Evolutionary conservation across 106 monocot species (phyloP).

Genomic region (Platanthera guangdongensis): DNA sequence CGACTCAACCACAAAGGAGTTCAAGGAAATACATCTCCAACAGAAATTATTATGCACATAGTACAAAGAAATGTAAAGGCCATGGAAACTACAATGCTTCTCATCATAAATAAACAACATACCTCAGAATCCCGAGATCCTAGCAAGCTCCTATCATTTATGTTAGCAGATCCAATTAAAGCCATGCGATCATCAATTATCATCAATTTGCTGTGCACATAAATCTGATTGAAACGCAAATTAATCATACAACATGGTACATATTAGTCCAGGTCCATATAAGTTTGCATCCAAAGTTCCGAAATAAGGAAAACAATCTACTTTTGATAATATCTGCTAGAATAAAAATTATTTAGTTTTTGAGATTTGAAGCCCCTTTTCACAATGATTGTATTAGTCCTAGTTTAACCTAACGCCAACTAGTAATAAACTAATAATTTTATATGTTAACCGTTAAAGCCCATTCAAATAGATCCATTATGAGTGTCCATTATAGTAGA

Average conservation of each 20-base stretch:
- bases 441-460: too few relatives aligned
- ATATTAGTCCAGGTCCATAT: background rate
- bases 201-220: slow-evolving; percentile 99
- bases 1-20: background rate
- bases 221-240: slow-evolving; percentile 43
- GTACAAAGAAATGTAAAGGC: background rate
- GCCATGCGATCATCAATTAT: slow-evolving; percentile 83
- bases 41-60: background rate
- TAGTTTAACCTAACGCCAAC: too few relatives aligned
- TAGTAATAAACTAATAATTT: too few relatives aligned
- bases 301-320: background rate
- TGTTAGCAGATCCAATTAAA: slow-evolving; percentile 94
- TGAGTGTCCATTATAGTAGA: too few relatives aligned
- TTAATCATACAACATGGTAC: background rate
- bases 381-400: too few relatives aligned
- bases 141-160: slow-evolving; percentile 96
- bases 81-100: background rate
- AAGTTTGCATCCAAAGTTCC: background rate
- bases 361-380: background rate
- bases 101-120: slow-evolving; percentile 9
- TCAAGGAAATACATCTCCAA: background rate
- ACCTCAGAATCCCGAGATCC: slow-evolving; percentile 99
- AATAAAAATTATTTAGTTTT: background rate
- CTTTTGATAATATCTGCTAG: background rate
- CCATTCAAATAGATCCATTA: too few relatives aligned